Base-by-base conservation (phyloP, 1,284 basidiomycete species). In the Rhodotorula sp. region DNA sequence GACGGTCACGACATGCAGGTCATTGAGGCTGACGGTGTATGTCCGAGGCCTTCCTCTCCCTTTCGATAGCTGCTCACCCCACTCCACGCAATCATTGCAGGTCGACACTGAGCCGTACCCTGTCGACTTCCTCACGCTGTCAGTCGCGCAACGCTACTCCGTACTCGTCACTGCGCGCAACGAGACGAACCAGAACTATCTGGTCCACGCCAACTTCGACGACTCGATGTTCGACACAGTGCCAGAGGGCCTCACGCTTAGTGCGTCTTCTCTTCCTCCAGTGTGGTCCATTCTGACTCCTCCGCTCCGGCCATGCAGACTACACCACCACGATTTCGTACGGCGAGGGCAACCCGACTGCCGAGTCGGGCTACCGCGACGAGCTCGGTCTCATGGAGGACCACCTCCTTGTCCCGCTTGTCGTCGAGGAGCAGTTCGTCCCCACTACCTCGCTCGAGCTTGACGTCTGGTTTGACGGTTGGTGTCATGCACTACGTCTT, bases 91-190 rank as follows among this genome's bases (percentile, higher is more conserved):
- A 4, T 13, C 3, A 1, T 17, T 19, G 7, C 48, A 62, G 61
- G 22, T 67, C 8, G 94, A 97, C 81, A 85, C 89, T 4, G 85
- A 90, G 78, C 88, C 89, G 72, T 89, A 84, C 66, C 85, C 88
- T 0, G 87, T 89, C 69, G 89, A 92, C 78, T 80, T 89, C 46
- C 78, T 97, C 64, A 86, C 87, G 55, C 74, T 97, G 69, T 86
- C 91, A 10, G 92, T 91, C 59, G 94, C 94, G 0, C 95, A 98
- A 81, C 88, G 95, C n/a, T 97, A 95, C 83, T 94, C 92, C 0
- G 84, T 98, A 62, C 88, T 97, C 60, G 91, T 97, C 61, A 90
- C 89, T 32, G 94, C 96, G 19, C 88, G 90, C 67, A 93, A 94
- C 81, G 91, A 94, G 78, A 90, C 91, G 0, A 84, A 84, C 25